Percentiles rank a stretch among this genome's conserved stretches.
Conservation (phyloP, 139 green algal genomes). For the Chlamydomonas applanata region DNA sequence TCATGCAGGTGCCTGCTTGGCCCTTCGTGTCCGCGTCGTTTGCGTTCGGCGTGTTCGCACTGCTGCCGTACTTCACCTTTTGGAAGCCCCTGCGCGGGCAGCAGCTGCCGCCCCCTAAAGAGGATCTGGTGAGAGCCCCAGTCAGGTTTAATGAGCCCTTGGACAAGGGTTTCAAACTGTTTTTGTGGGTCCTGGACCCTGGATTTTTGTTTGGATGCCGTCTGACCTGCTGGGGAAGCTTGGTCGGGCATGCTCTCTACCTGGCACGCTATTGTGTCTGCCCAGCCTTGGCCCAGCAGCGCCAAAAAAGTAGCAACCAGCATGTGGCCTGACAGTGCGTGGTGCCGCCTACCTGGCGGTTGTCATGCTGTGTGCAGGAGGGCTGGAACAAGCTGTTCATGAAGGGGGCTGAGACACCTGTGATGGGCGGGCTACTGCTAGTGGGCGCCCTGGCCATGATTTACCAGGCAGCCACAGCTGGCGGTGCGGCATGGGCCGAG, state of each 20-base stretch:
- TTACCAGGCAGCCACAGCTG: slow-evolving; percentile 19
- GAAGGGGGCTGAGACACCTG: slow-evolving; percentile 46
- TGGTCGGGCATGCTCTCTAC: too few relatives aligned
- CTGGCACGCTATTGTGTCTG: too few relatives aligned
- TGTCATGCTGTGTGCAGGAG: neutral
- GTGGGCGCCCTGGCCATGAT: slow-evolving; percentile 20
- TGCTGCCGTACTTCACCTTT: slow-evolving; percentile 80
- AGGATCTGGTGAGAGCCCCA: slow-evolving; percentile 67
- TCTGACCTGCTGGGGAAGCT: too few relatives aligned
- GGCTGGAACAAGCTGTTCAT: slow-evolving; percentile 46
- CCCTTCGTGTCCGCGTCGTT: slow-evolving; percentile 78
- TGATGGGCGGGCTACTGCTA: slow-evolving; percentile 48
- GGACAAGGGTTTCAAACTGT: too few relatives aligned
- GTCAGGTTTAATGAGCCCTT: too few relatives aligned
- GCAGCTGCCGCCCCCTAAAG: slow-evolving; percentile 46
- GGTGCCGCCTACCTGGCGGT: too few relatives aligned
- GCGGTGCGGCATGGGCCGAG: slow-evolving; percentile 18
- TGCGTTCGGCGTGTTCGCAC: slow-evolving; percentile 68
- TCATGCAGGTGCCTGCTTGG: slow-evolving; percentile 71
- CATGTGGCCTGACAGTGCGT: too few relatives aligned
- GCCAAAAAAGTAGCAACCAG: too few relatives aligned
- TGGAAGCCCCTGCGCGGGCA: slow-evolving; percentile 39
- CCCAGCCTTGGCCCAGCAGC: too few relatives aligned
- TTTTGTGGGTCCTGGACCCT: too few relatives aligned
- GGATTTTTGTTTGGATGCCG: too few relatives aligned